Percentiles rank a stretch among this genome's conserved stretches.
phyloP scores from a whole-genome alignment of 495 filamentous ascomycete genomes.

The Daldinia vernicosa region DNA sequence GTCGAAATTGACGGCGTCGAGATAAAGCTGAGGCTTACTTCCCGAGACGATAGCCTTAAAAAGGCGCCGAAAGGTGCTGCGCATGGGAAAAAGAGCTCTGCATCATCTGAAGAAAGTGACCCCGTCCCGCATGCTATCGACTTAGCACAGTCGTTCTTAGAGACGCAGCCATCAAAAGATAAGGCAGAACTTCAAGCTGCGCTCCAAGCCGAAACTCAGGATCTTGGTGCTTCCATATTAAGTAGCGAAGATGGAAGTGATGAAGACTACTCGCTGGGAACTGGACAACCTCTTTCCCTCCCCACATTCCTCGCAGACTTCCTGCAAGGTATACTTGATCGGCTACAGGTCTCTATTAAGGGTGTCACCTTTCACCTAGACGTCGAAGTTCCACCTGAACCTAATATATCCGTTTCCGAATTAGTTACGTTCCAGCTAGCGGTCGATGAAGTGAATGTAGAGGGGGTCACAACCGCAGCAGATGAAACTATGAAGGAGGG shows the following conservation, averaged over 20 bases:
- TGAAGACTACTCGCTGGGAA: slow-evolving; percentile 74
- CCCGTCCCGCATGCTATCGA: slow-evolving; percentile 79
- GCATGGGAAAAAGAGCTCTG: slow-evolving; percentile 44
- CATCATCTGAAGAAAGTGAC: slow-evolving; percentile 43
- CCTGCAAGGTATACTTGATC: slow-evolving; percentile 82
- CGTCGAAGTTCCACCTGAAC: slow-evolving; percentile 70
- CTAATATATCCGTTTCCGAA: slow-evolving; percentile 59
- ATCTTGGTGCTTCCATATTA: slow-evolving; percentile 63
- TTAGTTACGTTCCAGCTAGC: slow-evolving; percentile 70
- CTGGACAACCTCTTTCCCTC: slow-evolving; percentile 75
- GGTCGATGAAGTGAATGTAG: slow-evolving; percentile 71
- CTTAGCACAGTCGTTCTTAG: slow-evolving; percentile 86
- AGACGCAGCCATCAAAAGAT: slow-evolving; percentile 79
- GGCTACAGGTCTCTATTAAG: slow-evolving; percentile 74
- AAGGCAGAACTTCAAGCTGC: slow-evolving; percentile 80
- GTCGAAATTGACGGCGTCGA: slow-evolving; percentile 82
- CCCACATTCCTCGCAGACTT: slow-evolving; percentile 85
- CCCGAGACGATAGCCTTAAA: slow-evolving; percentile 43
- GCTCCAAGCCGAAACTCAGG: slow-evolving; percentile 71
- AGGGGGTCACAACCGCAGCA: slow-evolving; percentile 64
- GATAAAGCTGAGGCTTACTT: slow-evolving; percentile 63
- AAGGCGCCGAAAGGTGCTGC: slow-evolving; percentile 33
- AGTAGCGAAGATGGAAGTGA: slow-evolving; percentile 68
- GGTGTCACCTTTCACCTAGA: slow-evolving; percentile 66
- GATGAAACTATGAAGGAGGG: slow-evolving; percentile 28